phyloP scores from a whole-genome alignment of 2,329 filamentous ascomycete genomes.

The Aspergillus brunneoviolaceus region DNA sequence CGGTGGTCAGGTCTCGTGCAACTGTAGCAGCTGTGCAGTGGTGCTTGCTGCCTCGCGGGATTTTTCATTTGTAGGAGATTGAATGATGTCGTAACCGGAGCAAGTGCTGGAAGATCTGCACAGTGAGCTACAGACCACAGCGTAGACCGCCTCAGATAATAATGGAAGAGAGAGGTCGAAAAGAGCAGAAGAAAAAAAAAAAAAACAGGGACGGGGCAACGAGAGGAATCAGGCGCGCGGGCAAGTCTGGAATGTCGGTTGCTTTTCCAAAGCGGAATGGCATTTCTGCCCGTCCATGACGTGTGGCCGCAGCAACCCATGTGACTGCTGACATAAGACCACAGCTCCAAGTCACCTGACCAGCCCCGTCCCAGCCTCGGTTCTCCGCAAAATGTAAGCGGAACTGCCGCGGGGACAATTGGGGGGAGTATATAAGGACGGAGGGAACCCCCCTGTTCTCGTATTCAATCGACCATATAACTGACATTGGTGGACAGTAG shows the following conservation, averaged over 20 bases:
- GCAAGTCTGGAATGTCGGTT: slow-evolving; percentile 6
- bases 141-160: neutral
- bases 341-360: slow-evolving; percentile 10
- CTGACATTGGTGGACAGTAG: too few relatives aligned
- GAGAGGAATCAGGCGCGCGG: neutral
- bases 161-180: neutral
- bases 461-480: neutral
- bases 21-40: neutral
- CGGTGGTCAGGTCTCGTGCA: neutral
- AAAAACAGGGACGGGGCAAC: neutral
- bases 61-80: neutral
- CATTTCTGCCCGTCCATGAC: slow-evolving; percentile 9
- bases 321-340: slow-evolving; percentile 10
- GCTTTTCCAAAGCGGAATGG: too few relatives aligned
- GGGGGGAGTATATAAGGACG: neutral
- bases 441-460: neutral
- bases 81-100: slow-evolving; percentile 7
- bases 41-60: neutral
- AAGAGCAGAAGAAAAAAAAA: neutral
- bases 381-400: slow-evolving; percentile 20
- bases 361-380: slow-evolving; percentile 19
- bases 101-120: slow-evolving; percentile 1
- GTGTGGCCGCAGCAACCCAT: slow-evolving; percentile 13
- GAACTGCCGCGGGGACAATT: neutral
- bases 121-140: neutral